Evolutionary conservation across 75 land plant species (phyloP), one percentile per base, ranked within the genome.

Genomic region (Isoetes taiwanensis): DNA sequence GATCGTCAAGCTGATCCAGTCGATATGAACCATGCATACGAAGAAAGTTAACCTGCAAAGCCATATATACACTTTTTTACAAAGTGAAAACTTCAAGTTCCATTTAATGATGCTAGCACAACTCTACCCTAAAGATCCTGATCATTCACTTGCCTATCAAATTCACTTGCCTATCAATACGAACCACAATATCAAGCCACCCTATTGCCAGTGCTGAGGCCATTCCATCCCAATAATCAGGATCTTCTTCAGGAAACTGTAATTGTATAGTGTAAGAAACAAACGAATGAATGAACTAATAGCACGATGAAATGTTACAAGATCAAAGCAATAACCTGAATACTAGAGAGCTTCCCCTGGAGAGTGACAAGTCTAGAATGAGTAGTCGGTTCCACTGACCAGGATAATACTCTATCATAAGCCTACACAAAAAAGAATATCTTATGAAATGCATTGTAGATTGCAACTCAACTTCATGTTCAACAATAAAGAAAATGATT

Each of bases 21-120:
- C 72, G 82, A 71, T 91, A 91, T 64, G 97, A 91, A 37, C 97
- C 97, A 81, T 91, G 97, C 74, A 87, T 73, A 14, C 95, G 78
- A 61, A 91, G 54, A 56, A 80, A 54, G 37, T 72, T 81, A 30
- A 91, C 85, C 97, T 91, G 83, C 21, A 59, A 20, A 23, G 32
- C 30, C 9, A 32, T 9, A 37, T n/a, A n/a, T n/a, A n/a, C n/a
- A n/a, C n/a, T n/a, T n/a, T 16, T 20, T 21, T 32, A 3, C 14
- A 29, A 30, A 11, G 61, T 43, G 17, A 32, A 28, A 33, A 66
- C 56, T 38, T 21, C 30, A 40, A 37, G 46, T 32, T 2, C 27
- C 23, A 52, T 52, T 52, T 24, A 24, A 14, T 46, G 10, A 46
- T 5, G 23, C 6, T 46, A 4, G 10, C 23, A 16, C 4, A 23